phyloP scores from a whole-genome alignment of 495 filamentous ascomycete species.

The Rhypophila decipiens region DNA sequence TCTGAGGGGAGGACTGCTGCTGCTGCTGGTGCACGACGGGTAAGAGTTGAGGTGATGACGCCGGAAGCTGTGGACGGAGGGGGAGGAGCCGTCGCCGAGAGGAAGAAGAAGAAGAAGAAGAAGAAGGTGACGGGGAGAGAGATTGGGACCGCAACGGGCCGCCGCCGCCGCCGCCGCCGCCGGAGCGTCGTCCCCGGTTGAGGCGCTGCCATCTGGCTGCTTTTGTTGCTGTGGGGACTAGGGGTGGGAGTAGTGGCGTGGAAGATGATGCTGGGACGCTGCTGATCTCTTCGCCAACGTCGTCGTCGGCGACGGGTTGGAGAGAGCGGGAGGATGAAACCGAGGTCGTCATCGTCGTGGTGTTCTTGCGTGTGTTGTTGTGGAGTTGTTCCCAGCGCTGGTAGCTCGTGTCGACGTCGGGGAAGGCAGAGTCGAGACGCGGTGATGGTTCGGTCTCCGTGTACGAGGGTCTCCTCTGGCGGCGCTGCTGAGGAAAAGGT shows the following conservation, averaged over 20 bases:
- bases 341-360: neutral
- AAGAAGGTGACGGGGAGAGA: neutral
- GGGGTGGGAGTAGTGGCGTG: too few relatives aligned
- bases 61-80: neutral
- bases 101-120: neutral
- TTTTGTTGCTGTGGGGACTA: neutral
- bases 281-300: neutral
- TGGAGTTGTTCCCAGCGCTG: slow-evolving; percentile 23
- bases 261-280: neutral
- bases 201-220: neutral
- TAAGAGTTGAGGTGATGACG: neutral
- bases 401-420: slow-evolving; percentile 35
- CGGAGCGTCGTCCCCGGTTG: neutral
- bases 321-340: neutral
- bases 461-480: slow-evolving; percentile 28
- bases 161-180: neutral
- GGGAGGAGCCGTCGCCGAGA: neutral
- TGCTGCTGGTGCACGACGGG: neutral
- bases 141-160: neutral
- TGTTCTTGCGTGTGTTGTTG: neutral
- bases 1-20: too few relatives aligned
- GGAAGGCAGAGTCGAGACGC: slow-evolving; percentile 19
- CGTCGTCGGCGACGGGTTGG: neutral
- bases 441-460: slow-evolving; percentile 43
- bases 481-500: slow-evolving; percentile 3